Conservation (phyloP, 1,284 basidiomycete genomes). For the Gastroboletus turbinatus region DNA sequence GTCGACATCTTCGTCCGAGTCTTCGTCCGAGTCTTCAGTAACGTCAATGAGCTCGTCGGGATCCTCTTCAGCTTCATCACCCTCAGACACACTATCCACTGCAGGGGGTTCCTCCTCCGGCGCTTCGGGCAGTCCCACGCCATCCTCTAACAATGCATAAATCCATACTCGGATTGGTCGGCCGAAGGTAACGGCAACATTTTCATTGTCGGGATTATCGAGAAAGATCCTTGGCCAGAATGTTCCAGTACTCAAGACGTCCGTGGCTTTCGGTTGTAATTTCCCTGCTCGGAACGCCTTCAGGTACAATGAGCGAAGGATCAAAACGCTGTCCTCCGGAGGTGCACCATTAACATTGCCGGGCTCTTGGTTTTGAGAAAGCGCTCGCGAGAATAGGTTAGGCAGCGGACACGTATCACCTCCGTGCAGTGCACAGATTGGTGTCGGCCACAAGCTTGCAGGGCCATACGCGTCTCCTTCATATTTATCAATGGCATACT, state of each 20-base stretch:
- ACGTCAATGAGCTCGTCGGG: conserved; percentile 64
- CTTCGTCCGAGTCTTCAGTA: conserved; percentile 46
- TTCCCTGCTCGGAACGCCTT: conserved; percentile 61
- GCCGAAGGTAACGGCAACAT: conserved; percentile 58
- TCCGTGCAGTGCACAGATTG: conserved; percentile 59
- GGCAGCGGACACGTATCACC: conserved; percentile 53
- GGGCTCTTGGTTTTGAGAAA: conserved; percentile 23
- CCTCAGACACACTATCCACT: conserved; percentile 13
- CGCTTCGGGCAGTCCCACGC: conserved; percentile 52
- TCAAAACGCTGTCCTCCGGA: conserved; percentile 15
- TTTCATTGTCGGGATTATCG: conserved; percentile 73
- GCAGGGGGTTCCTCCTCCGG: conserved; percentile 17
- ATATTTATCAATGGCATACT: conserved; percentile 67
- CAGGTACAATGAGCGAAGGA: conserved; percentile 44
- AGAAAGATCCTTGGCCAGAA: conserved; percentile 73
- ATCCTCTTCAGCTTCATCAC: conserved; percentile 34
- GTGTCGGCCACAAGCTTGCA: conserved; percentile 48
- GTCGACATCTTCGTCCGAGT: conserved; percentile 43
- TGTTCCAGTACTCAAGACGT: conserved; percentile 59
- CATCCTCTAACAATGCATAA: conserved; percentile 68
- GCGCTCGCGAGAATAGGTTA: conserved; percentile 50
- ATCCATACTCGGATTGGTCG: conserved; percentile 63
- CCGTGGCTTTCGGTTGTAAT: conserved; percentile 57
- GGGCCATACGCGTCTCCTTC: conserved; percentile 38
- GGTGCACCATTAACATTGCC: conserved; percentile 34